Percentiles rank a stretch among this genome's conserved stretches.
These are phyloP conservation scores for Takashimella tepidaria DNA, from an alignment of 1,284 basidiomycete species.

Conservation along the genomic window DNA sequence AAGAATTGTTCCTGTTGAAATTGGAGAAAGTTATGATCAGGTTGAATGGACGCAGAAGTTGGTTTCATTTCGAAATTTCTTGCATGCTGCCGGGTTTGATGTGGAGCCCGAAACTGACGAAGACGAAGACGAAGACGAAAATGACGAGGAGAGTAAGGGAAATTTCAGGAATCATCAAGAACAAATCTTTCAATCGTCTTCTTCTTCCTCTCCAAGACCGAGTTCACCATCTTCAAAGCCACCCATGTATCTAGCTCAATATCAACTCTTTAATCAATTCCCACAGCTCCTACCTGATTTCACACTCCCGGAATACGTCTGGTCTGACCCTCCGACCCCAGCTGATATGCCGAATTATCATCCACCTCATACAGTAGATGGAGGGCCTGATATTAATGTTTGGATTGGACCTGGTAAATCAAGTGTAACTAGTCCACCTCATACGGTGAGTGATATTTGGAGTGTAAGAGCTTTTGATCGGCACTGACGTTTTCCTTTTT, in stretches of 20 bases:
- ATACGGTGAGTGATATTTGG: conserved; percentile 69
- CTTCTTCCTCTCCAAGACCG: not conserved
- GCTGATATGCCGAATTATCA: conserved; percentile 54
- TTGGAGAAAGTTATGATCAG: conserved; percentile 76
- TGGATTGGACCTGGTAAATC: conserved; percentile 76
- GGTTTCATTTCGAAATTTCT: conserved; percentile 71
- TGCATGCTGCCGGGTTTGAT: conserved; percentile 55
- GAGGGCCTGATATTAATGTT: conserved; percentile 64
- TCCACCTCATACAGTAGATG: conserved; percentile 64
- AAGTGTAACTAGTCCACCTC: conserved; percentile 72
- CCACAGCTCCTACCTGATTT: conserved; percentile 71
- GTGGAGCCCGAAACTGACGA: conserved; percentile 12
- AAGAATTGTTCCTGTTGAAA: conserved; percentile 82
- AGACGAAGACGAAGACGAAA: not conserved
- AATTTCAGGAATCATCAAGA: no score
- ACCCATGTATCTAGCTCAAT: conserved; percentile 82
- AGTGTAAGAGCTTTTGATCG: no score
- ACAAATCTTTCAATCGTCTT: no score
- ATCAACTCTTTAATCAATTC: conserved; percentile 79
- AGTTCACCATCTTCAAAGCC: not conserved
- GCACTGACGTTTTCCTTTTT: no score
- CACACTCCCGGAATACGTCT: conserved; percentile 79
- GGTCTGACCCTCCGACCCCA: conserved; percentile 57
- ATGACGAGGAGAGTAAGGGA: conserved; percentile 3
- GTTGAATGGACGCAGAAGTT: conserved; percentile 78